Percentiles rank a stretch among this genome's conserved stretches.
Conservation (phyloP, 2,329 filamentous ascomycete species). For the Phymatotrichopsis omnivora region DNA sequence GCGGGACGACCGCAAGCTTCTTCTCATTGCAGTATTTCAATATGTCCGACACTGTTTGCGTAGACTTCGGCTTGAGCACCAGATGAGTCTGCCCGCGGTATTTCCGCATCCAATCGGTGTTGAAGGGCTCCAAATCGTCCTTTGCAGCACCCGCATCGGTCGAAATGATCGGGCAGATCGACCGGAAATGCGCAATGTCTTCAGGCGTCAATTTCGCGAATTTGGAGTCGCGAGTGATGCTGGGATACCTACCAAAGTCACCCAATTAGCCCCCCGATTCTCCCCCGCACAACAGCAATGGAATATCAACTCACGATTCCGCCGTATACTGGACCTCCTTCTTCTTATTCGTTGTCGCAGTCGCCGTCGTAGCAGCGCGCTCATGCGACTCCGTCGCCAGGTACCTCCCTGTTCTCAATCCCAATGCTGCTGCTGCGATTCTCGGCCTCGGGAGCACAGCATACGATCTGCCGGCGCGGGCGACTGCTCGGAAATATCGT, state of each 20-base stretch:
- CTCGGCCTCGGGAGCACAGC: slow-evolving; percentile 4
- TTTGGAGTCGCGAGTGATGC: slow-evolving; percentile 65
- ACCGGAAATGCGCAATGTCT: slow-evolving; percentile 73
- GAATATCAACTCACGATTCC: slow-evolving; percentile 48
- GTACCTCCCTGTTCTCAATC: not conserved
- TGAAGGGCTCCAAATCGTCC: slow-evolving; percentile 83
- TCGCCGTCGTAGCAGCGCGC: not conserved
- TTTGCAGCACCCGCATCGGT: slow-evolving; percentile 47
- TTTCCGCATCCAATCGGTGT: slow-evolving; percentile 98
- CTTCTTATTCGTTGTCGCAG: slow-evolving; percentile 14
- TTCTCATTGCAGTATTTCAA: slow-evolving; percentile 92
- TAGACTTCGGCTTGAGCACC: slow-evolving; percentile 74
- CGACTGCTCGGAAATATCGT: slow-evolving; percentile 14
- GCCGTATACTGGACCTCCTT: slow-evolving; percentile 61
- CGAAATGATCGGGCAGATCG: slow-evolving; percentile 71
- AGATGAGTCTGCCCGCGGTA: slow-evolving; percentile 83
- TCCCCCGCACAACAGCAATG: not conserved
- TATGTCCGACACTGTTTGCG: slow-evolving; percentile 81
- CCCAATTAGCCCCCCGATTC: too few relatives aligned
- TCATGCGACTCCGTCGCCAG: slow-evolving; percentile 13
- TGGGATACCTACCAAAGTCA: slow-evolving; percentile 50
- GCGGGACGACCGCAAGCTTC: slow-evolving; percentile 83
- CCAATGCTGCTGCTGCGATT: not conserved
- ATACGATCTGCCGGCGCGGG: slow-evolving; percentile 2
- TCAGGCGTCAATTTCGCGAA: slow-evolving; percentile 64